Evolutionary conservation across 805 yeast genomes (phyloP).

Genomic region (Cyberlindnera misumaiensis): DNA sequence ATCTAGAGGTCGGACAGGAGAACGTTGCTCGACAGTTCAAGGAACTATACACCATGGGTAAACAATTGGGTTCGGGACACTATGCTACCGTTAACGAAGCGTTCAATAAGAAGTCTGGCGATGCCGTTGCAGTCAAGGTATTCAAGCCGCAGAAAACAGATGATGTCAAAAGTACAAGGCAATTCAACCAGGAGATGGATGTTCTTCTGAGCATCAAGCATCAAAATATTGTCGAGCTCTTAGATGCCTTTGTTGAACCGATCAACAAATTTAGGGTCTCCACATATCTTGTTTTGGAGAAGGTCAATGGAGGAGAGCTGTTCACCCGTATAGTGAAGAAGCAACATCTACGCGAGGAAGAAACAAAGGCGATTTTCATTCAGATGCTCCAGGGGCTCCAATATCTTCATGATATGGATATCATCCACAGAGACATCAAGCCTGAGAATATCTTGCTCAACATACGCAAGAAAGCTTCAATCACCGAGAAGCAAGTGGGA

Average conservation of each 20-base stretch:
- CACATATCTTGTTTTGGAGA: slow-evolving; percentile 60
- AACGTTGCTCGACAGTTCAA: slow-evolving; percentile 36
- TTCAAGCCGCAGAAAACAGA: slow-evolving; percentile 50
- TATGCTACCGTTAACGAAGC: slow-evolving; percentile 79
- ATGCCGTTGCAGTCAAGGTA: slow-evolving; percentile 64
- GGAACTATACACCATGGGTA: slow-evolving; percentile 45
- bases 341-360: slow-evolving; percentile 53
- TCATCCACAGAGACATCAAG: slow-evolving; percentile 73
- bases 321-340: slow-evolving; percentile 67
- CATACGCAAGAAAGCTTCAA: slow-evolving; percentile 37
- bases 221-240: slow-evolving; percentile 61
- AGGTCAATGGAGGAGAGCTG: slow-evolving; percentile 68
- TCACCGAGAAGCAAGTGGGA: slow-evolving; percentile 25
- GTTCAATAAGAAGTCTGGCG: slow-evolving; percentile 47
- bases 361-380: slow-evolving; percentile 54
- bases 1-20: slow-evolving; percentile 2
- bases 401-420: slow-evolving; percentile 60
- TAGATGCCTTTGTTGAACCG: slow-evolving; percentile 54
- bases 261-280: slow-evolving; percentile 35
- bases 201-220: slow-evolving; percentile 60
- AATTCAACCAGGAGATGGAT: slow-evolving; percentile 59
- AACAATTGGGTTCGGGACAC: slow-evolving; percentile 67
- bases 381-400: slow-evolving; percentile 62
- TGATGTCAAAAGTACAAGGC: slow-evolving; percentile 32
- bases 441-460: slow-evolving; percentile 63